Evolutionary conservation across 495 filamentous ascomycete species (phyloP), one percentile per base, ranked within the genome.

Genomic region (Pyrenula massariospora): DNA sequence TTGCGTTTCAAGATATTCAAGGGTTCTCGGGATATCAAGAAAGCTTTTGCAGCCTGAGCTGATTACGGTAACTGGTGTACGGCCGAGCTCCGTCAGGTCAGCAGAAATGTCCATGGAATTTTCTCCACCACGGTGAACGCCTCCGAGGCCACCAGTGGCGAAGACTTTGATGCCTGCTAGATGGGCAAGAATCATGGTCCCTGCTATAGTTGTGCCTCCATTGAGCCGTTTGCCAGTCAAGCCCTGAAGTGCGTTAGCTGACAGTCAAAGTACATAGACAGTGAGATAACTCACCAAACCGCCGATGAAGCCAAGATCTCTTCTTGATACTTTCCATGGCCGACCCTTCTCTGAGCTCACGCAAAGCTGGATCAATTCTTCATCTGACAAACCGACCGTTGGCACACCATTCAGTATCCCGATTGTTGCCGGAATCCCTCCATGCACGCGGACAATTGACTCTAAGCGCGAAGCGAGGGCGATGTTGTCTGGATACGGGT

Each of bases 1-100:
- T 66, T 95, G 87, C 0, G 93, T 98, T 68, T 98, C 93, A 19
- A 98, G 79, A 61, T 88, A 95, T 71, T 98, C 93, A 1, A 98
- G 76, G 1, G 93, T 98, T 55, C 86, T 77, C 5, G 87, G 86
- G 58, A 96, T 86, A 64, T 98, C 93, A 10, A 98, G 72, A 67
- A 98, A 98, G 62, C 93, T 90, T 71, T 98, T 98, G 63, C 89
- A 92, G 2, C 93, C 93, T 55, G 86, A 88, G 66, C 85, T 87
- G 24, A 97, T 77, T 10, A 98, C 91, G 23, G 91, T 84, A 48
- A 98, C 84, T 10, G 88, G 79, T 2, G 93, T 98, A 24, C 91
- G 78, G n/a, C 92, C 90, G 25, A 98, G 80, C 71, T 98, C 93
- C 2, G 88, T 96, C 55, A 98, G 75, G 70, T 98, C 93, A 24